Evolutionary conservation across 192 early-diverging fungal species (phyloP).

Genomic region (Dissophora ornata): DNA sequence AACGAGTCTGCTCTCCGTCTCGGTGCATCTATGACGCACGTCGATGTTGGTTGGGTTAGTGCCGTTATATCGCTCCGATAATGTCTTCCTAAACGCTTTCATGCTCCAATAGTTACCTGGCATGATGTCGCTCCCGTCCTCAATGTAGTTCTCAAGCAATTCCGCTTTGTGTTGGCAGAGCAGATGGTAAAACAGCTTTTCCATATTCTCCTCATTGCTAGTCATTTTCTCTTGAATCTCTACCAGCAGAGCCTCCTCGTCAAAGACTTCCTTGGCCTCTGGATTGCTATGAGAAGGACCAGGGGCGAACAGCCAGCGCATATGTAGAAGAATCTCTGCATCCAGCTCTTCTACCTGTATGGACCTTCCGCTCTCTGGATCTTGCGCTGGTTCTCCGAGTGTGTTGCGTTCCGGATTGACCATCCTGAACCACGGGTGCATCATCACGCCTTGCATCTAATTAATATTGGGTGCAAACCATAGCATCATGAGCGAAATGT

Average conservation of each 20-base stretch:
- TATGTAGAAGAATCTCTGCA: constrained; percentile 42
- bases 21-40: constrained; percentile 37
- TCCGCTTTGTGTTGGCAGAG: constrained; percentile 48
- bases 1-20: constrained; percentile 45
- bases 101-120: too few species aligned
- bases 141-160: constrained; percentile 35
- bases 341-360: constrained; percentile 28
- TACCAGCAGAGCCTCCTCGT: constrained; percentile 40
- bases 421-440: constrained; percentile 61
- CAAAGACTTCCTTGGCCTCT: constrained; percentile 47
- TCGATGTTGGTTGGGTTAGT: too few species aligned
- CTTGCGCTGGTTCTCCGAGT: constrained; percentile 38
- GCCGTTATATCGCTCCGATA: too few species aligned
- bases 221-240: constrained; percentile 52
- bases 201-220: constrained; percentile 47
- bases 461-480: too few species aligned
- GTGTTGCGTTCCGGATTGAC: constrained; percentile 51
- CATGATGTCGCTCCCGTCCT: constrained; percentile 30
- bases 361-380: constrained; percentile 9
- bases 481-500: not conserved
- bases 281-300: constrained; percentile 49
- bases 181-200: constrained; percentile 43
- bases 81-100: too few species aligned
- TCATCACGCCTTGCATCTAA: constrained; percentile 64
- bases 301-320: constrained; percentile 52